Evolutionary conservation across 805 yeast genomes (phyloP).

Genomic region (Scheffersomyces coipomensis): DNA sequence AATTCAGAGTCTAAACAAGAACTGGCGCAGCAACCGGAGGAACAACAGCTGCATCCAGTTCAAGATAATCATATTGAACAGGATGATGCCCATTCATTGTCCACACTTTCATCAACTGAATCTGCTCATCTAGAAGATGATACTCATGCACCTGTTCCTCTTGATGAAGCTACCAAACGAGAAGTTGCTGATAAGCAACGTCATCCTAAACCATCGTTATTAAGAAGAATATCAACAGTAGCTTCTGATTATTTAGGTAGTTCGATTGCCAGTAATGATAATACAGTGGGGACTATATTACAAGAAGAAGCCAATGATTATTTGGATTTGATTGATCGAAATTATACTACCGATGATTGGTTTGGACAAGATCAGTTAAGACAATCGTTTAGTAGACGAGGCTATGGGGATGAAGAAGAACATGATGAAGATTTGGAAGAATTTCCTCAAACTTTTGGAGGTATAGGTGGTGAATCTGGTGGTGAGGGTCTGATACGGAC

Average conservation of each 20-base stretch:
- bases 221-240: slow-evolving; percentile 16
- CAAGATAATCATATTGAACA: background rate
- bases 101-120: background rate
- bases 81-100: background rate
- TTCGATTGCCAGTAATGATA: background rate
- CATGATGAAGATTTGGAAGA: background rate
- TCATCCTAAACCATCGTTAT: slow-evolving; percentile 3
- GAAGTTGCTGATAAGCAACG: slow-evolving; percentile 1
- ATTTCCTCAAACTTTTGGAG: slow-evolving; percentile 9
- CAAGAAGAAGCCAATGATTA: slow-evolving; percentile 5
- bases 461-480: slow-evolving; percentile 1
- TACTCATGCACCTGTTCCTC: slow-evolving; percentile 8
- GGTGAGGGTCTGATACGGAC: background rate
- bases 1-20: too few relatives aligned
- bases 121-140: background rate
- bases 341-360: slow-evolving; percentile 7
- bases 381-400: slow-evolving; percentile 2
- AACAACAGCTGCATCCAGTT: too few relatives aligned
- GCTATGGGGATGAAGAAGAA: slow-evolving; percentile 3
- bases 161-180: slow-evolving; percentile 3
- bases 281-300: background rate
- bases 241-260: slow-evolving; percentile 5
- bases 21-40: too few relatives aligned
- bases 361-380: slow-evolving; percentile 11
- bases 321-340: slow-evolving; percentile 4